phyloP scores from a whole-genome alignment of 129 eudicot genomes.

The Calendula officinalis region DNA sequence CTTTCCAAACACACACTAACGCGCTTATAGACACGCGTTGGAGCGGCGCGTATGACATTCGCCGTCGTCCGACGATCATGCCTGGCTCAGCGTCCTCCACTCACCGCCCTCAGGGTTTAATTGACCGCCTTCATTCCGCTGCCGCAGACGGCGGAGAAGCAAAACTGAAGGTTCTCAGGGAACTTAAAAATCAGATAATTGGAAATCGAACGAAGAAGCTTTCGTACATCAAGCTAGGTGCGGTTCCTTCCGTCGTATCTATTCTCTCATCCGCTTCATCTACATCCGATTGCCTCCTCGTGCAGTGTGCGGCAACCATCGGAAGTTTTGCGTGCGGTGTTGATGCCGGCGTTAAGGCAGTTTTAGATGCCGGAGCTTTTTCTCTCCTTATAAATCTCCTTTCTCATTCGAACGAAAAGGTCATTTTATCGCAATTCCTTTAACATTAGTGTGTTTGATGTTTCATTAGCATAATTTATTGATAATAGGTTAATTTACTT shows the following conservation, averaged over 20 bases:
- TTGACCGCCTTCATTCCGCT: conserved; percentile 56
- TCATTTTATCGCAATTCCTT: not conserved
- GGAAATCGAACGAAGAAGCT: conserved; percentile 90
- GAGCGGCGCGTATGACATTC: conserved; percentile 41
- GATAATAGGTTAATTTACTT: not conserved
- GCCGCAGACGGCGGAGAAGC: conserved; percentile 44
- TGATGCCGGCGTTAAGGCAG: conserved; percentile 83
- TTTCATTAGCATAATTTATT: not conserved
- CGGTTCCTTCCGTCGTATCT: conserved; percentile 70
- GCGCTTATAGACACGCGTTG: conserved; percentile 36
- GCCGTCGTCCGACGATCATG: conserved; percentile 44
- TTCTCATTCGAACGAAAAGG: conserved; percentile 66
- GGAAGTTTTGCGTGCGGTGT: conserved; percentile 97
- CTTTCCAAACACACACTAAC: conserved; percentile 20
- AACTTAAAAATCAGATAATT: conserved; percentile 82
- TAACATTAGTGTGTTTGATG: not conserved
- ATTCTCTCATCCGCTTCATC: conserved; percentile 51
- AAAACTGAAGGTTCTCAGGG: conserved; percentile 68
- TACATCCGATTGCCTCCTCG: conserved; percentile 41
- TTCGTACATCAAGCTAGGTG: conserved; percentile 74
- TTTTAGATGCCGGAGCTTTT: conserved; percentile 87
- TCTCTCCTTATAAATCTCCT: conserved; percentile 54
- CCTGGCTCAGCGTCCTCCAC: conserved; percentile 52
- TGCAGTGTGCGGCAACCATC: conserved; percentile 73
- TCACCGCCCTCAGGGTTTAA: conserved; percentile 65